Evolutionary conservation across 179 eudicot species (phyloP), one percentile per base, ranked within the genome.

Genomic region (Spergularia azorica): DNA sequence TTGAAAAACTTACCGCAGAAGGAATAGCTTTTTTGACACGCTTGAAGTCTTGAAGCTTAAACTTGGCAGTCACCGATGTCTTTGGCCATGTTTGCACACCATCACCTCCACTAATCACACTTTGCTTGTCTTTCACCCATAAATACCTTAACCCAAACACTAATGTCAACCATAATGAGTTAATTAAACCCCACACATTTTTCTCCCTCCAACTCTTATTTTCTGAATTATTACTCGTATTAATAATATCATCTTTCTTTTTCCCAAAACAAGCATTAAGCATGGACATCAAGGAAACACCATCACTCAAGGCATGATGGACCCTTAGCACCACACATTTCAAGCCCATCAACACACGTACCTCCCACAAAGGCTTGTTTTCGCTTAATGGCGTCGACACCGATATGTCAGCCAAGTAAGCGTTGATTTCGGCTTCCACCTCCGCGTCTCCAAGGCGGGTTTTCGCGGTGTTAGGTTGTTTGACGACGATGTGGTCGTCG

Each of bases 1-100:
- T 21, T 71, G 54, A 56, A 50, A 14, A 0, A 74, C 87, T 84
- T 83, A 91, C 97, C 75, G 88, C 95, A 63, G 63, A 68, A 4
- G 82, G 80, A 52, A 91, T 84, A 21, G 79, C 82, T 9, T 51
- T 73, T 79, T 90, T 93, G 71, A 93, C 88, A 4, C 58, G 51
- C 78, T 88, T 91, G 86, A 93, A 89, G 36, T 93, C 96, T 4
- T 85, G 84, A 67, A 93, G 81, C 71, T 54, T 52, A 59, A 93
- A 90, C 88, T 81, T 91, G 2, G 86, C 86, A 13, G 94, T 89
- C 0, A 79, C 89, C 67, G 89, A 74, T 65, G 81, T 85, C 86
- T 95, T 83, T 36, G 93, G 93, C 93, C 95, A 90, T 17, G 89
- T 80, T 86, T 93, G 94, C 57, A 91, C 94, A 46, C 97, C 96